Conservation (phyloP, 805 yeast species). For the Candida coquimbonensis region DNA sequence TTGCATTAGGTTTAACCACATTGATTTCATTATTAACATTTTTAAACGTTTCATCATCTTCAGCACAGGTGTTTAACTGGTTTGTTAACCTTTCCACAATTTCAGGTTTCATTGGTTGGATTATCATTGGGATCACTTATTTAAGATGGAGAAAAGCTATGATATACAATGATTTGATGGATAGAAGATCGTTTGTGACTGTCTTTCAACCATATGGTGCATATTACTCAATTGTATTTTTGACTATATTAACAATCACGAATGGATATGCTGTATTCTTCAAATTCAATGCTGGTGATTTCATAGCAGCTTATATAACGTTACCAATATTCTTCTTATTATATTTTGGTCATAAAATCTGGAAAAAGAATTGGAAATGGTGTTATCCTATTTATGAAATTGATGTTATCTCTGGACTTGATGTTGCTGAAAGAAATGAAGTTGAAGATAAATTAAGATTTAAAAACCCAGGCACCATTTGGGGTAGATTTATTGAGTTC, state of each 20-base stretch:
- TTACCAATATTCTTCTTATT: conserved; percentile 47
- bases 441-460: conserved; percentile 11
- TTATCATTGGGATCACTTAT: conserved; percentile 59
- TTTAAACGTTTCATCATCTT: conserved; percentile 56
- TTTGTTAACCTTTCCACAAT: conserved; percentile 74
- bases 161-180: conserved; percentile 40
- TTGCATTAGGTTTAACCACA: conserved; percentile 31
- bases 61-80: conserved; percentile 56
- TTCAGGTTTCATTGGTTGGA: conserved; percentile 72
- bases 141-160: conserved; percentile 65
- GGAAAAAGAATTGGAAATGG: conserved; percentile 37
- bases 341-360: conserved; percentile 52
- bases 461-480: conserved; percentile 5
- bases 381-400: conserved; percentile 47
- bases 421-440: conserved; percentile 42
- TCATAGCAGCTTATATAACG: conserved; percentile 68
- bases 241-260: conserved; percentile 48
- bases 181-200: conserved; percentile 53
- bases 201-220: conserved; percentile 51
- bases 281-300: conserved; percentile 39
- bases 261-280: conserved; percentile 67
- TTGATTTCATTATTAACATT: conserved; percentile 55
- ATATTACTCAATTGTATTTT: conserved; percentile 43
- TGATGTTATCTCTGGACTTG: conserved; percentile 56
- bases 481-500: conserved; percentile 15